Evolutionary conservation across 148 eudicot genomes (phyloP).

Genomic region (Drosera capensis): DNA sequence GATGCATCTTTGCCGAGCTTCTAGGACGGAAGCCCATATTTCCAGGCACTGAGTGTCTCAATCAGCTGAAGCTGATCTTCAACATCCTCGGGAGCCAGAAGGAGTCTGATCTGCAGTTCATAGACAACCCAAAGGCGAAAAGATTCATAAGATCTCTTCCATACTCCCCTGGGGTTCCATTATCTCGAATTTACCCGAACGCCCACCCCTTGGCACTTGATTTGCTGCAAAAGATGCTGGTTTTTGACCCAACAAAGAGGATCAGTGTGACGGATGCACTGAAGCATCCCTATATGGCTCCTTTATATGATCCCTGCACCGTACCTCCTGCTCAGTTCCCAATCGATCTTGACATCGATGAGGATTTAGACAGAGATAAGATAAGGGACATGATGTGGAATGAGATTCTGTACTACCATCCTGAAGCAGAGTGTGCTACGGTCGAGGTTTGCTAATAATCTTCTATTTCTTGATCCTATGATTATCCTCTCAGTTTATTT

Average conservation of each 20-base stretch:
- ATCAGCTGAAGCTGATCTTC: too few species aligned
- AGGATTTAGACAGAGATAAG: conserved; percentile 12
- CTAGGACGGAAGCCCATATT: conserved; percentile 24
- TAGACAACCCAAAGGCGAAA: conserved; percentile 11
- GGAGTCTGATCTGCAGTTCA: too few species aligned
- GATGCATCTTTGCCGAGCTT: conserved; percentile 36
- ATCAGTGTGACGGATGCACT: conserved; percentile 24
- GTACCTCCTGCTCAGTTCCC: conserved; percentile 8
- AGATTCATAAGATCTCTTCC: conserved; percentile 10
- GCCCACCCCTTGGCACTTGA: conserved; percentile 29
- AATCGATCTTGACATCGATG: conserved; percentile 13
- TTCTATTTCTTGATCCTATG: too few species aligned
- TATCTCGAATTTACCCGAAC: conserved; percentile 12
- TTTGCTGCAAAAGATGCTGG: conserved; percentile 22
- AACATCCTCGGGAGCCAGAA: too few species aligned
- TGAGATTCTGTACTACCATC: conserved; percentile 22
- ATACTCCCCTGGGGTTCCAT: conserved; percentile 5
- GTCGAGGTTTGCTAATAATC: too few species aligned
- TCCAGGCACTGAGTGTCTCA: too few species aligned
- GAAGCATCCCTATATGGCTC: conserved; percentile 23
- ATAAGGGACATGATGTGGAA: conserved; percentile 27
- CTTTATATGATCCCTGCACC: conserved; percentile 6
- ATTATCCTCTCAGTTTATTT: too few species aligned
- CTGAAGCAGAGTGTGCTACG: conserved; percentile 9
- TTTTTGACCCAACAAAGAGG: conserved; percentile 24